Evolutionary conservation across 805 yeast genomes (phyloP).

Genomic region (Maudiozyma turicensis): DNA sequence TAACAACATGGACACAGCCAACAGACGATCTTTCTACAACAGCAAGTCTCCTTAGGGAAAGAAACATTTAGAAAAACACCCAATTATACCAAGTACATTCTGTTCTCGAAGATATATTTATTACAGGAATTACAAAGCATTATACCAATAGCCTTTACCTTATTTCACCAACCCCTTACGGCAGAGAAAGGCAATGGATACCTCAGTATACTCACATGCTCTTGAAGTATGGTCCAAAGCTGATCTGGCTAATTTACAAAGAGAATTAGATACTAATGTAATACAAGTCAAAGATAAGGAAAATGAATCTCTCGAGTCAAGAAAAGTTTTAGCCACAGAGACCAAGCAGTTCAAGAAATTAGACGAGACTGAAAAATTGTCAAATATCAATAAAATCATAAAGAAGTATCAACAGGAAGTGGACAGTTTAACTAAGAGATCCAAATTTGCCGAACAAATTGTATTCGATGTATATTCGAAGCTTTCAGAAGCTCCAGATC

Average conservation of each 20-base stretch:
- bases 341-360: conserved; percentile 78
- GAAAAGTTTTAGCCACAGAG: conserved; percentile 69
- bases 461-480: conserved; percentile 68
- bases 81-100: too few relatives aligned
- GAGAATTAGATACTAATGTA: conserved; percentile 64
- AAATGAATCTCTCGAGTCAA: conserved; percentile 50
- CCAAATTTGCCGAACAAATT: conserved; percentile 61
- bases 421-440: conserved; percentile 68
- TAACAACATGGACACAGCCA: too few relatives aligned
- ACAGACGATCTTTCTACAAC: too few relatives aligned
- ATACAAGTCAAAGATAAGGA: conserved; percentile 63
- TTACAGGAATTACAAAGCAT: too few relatives aligned
- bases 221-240: conserved; percentile 67
- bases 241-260: conserved; percentile 61
- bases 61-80: too few relatives aligned
- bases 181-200: conserved; percentile 13
- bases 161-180: too few relatives aligned
- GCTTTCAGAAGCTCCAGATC: conserved; percentile 89
- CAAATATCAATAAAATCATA: conserved; percentile 38
- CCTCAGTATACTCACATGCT: conserved; percentile 37
- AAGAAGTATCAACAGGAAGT: conserved; percentile 79
- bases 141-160: too few relatives aligned
- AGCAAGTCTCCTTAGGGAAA: too few relatives aligned
- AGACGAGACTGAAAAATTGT: conserved; percentile 54
- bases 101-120: too few relatives aligned